A percentile compares a stretch with the other conserved stretches of the same genome.
Evolutionary conservation across 148 eudicot genomes (phyloP).

Genomic region (Hydrangea macrophylla): DNA sequence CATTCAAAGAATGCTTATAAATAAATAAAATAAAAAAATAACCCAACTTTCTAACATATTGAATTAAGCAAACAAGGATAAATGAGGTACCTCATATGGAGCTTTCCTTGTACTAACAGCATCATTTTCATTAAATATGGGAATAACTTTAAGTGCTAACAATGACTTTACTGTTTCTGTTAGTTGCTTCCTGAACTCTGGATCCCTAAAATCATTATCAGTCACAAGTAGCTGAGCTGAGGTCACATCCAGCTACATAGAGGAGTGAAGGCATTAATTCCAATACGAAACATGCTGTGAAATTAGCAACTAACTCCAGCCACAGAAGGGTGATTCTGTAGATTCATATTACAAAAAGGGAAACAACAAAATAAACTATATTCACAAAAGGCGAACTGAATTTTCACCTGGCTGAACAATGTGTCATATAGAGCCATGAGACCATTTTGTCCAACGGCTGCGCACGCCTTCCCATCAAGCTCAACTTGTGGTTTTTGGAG

Average conservation of each 20-base stretch:
- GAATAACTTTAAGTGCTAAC: constrained; percentile 64
- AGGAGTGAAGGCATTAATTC: constrained; percentile 3
- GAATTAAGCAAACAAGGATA: constrained; percentile 14
- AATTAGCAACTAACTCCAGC: constrained; percentile 9
- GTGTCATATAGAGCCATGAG: constrained; percentile 97
- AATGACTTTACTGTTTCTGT: constrained; percentile 68
- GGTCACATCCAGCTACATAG: constrained; percentile 80
- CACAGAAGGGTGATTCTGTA: constrained; percentile 8
- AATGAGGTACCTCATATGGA: constrained; percentile 77
- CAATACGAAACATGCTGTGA: background rate
- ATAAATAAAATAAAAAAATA: too few species aligned
- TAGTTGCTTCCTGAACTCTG: constrained; percentile 73
- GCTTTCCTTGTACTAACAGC: constrained; percentile 96
- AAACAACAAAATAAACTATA: constrained; percentile 2
- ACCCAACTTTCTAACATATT: constrained; percentile 17
- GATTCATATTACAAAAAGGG: background rate
- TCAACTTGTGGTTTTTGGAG: constrained; percentile 96
- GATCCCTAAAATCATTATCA: constrained; percentile 89
- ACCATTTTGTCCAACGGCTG: constrained; percentile 97
- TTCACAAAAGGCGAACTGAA: background rate
- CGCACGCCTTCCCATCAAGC: constrained; percentile 97
- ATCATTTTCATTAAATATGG: constrained; percentile 93
- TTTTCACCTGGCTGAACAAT: constrained; percentile 79
- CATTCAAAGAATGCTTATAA: too few species aligned
- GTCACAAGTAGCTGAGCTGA: constrained; percentile 95